A percentile compares a stretch with the other conserved stretches of the same genome.
These are phyloP conservation scores for Microdochium nivale DNA, from an alignment of 2,329 filamentous ascomycete genomes.

Conservation along the genomic window DNA sequence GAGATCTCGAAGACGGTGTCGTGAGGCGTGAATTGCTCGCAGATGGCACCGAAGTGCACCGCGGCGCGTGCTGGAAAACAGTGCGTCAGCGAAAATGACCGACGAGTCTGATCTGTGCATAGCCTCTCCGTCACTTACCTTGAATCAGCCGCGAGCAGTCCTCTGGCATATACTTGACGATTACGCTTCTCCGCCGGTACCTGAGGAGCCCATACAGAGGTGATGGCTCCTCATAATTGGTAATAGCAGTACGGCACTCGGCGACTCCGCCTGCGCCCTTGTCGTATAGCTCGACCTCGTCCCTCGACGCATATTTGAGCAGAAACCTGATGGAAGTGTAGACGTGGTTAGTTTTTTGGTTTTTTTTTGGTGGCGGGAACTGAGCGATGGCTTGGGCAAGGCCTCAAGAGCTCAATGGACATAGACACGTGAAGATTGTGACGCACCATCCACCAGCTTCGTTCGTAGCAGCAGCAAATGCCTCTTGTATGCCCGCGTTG, in stretches of 20 bases:
- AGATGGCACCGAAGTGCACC: slow-evolving; percentile 59
- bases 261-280: slow-evolving; percentile 74
- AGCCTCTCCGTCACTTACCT: slow-evolving; percentile 48
- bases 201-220: slow-evolving; percentile 88
- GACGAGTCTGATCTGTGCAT: not conserved
- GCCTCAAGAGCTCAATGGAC: no score
- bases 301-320: slow-evolving; percentile 81
- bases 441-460: slow-evolving; percentile 93
- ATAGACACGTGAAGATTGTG: slow-evolving; percentile 10
- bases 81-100: slow-evolving; percentile 11
- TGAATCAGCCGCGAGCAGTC: slow-evolving; percentile 84
- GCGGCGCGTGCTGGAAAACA: slow-evolving; percentile 64
- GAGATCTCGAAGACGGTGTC: slow-evolving; percentile 77
- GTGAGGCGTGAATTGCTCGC: slow-evolving; percentile 71
- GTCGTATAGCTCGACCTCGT: slow-evolving; percentile 73
- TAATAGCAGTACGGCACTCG: slow-evolving; percentile 72
- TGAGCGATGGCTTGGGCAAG: no score
- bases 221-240: slow-evolving; percentile 72
- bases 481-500: slow-evolving; percentile 69
- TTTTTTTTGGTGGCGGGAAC: no score
- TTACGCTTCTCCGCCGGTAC: slow-evolving; percentile 80
- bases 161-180: slow-evolving; percentile 89
- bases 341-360: slow-evolving; percentile 11
- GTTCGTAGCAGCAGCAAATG: slow-evolving; percentile 67
- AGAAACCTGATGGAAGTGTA: slow-evolving; percentile 62